These are phyloP conservation scores for Cynara cardunculus DNA, from an alignment of 129 eudicot genomes.

Conservation along the genomic window DNA sequence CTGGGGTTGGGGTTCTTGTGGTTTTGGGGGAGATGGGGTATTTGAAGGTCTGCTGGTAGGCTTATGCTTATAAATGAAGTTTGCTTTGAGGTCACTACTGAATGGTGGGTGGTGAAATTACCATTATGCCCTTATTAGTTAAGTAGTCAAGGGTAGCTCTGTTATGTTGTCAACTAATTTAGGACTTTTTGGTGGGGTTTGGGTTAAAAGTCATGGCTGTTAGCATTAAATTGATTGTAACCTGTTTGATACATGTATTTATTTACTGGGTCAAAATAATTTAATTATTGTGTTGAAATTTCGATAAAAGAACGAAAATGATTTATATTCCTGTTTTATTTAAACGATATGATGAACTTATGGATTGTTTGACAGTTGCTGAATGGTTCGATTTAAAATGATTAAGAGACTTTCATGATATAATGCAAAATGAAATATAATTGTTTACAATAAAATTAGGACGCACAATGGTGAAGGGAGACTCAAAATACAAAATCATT, in stretches of 20 bases:
- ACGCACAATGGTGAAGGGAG: too few relatives aligned
- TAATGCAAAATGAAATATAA: too few relatives aligned
- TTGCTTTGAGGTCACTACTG: conserved; percentile 30
- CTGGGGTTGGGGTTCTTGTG: background rate
- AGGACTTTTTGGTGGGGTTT: conserved; percentile 24
- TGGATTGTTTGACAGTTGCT: too few relatives aligned
- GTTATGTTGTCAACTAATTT: conserved; percentile 30
- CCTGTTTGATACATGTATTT: background rate
- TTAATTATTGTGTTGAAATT: background rate
- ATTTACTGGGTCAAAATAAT: background rate
- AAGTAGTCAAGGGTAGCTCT: conserved; percentile 24
- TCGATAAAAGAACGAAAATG: background rate
- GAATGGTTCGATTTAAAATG: too few relatives aligned
- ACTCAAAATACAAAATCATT: too few relatives aligned
- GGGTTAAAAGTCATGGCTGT: conserved; percentile 14
- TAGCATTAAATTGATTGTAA: conserved; percentile 6
- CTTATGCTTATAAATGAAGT: conserved; percentile 25
- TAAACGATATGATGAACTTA: background rate
- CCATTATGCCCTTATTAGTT: conserved; percentile 19
- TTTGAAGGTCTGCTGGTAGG: conserved; percentile 25
- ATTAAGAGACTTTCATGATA: too few relatives aligned
- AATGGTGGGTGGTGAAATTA: conserved; percentile 9
- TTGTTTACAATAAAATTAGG: too few relatives aligned
- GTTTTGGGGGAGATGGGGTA: background rate
- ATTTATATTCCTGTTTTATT: background rate